phyloP scores from a whole-genome alignment of 2,329 filamentous ascomycete species.

The Emergomyces africanus region DNA sequence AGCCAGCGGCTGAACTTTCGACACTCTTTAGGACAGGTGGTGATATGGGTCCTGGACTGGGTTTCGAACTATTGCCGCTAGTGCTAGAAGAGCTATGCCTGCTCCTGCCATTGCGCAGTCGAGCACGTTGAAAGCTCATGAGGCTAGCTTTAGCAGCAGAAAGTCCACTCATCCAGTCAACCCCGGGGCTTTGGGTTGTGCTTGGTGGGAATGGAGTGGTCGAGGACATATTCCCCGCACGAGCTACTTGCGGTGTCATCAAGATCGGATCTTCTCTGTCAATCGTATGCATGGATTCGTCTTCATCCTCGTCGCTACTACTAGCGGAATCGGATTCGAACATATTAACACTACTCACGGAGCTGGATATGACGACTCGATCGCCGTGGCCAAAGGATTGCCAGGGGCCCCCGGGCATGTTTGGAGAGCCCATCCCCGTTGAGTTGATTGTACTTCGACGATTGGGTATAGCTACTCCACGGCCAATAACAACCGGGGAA shows the following conservation, averaged over 20 bases:
- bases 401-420: constrained; percentile 49
- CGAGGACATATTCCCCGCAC: constrained; percentile 32
- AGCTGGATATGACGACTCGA: constrained; percentile 60
- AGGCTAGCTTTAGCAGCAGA: constrained; percentile 65
- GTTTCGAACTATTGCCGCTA: constrained; percentile 56
- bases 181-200: constrained; percentile 39
- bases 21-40: constrained; percentile 53
- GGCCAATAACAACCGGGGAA: constrained; percentile 69
- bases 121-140: constrained; percentile 60
- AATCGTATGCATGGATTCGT: constrained; percentile 48
- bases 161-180: constrained; percentile 51
- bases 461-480: constrained; percentile 48
- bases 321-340: constrained; percentile 68
- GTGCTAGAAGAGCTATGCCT: constrained; percentile 57
- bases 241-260: constrained; percentile 66
- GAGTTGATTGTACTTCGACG: constrained; percentile 33
- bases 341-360: constrained; percentile 67
- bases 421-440: constrained; percentile 50
- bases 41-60: constrained; percentile 59
- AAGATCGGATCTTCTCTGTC: constrained; percentile 66
- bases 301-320: constrained; percentile 53
- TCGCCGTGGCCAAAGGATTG: constrained; percentile 58
- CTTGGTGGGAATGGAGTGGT: constrained; percentile 37
- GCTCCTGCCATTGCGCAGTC: constrained; percentile 45
- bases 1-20: constrained; percentile 39